A percentile compares a stretch with the other conserved stretches of the same genome.
Evolutionary conservation across 768 basidiomycete genomes (phyloP).

Genomic region (Mycena rosella): DNA sequence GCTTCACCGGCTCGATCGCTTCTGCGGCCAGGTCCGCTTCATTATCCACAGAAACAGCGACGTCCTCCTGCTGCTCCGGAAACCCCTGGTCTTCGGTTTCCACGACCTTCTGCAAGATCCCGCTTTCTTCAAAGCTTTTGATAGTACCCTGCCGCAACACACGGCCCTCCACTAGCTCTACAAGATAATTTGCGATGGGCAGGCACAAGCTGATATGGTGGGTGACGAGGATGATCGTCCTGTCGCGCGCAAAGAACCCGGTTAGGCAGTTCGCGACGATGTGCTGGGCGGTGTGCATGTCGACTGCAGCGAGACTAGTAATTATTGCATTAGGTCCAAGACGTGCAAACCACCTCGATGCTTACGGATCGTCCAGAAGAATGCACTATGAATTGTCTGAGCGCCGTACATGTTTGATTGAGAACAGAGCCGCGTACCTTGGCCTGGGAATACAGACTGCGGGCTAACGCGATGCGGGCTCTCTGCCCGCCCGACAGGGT

Average conservation of each 20-base stretch:
- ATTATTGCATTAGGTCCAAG: slow-evolving; percentile 27
- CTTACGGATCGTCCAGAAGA: slow-evolving; percentile 80
- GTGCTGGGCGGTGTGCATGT: slow-evolving; percentile 83
- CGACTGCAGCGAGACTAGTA: slow-evolving; percentile 73
- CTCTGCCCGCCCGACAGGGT: slow-evolving; percentile 81
- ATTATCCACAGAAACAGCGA: slow-evolving; percentile 40
- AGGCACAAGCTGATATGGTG: slow-evolving; percentile 84
- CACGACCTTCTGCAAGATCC: slow-evolving; percentile 59
- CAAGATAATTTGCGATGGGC: slow-evolving; percentile 74
- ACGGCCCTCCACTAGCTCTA: slow-evolving; percentile 67
- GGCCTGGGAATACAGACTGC: slow-evolving; percentile 83
- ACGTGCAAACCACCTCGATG: slow-evolving; percentile 37
- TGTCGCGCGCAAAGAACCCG: slow-evolving; percentile 68
- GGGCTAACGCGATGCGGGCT: slow-evolving; percentile 80
- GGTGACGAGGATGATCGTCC: slow-evolving; percentile 87
- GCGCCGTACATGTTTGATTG: slow-evolving; percentile 5
- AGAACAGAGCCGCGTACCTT: slow-evolving; percentile 50
- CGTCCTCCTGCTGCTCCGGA: slow-evolving; percentile 38
- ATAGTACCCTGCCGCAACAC: slow-evolving; percentile 65
- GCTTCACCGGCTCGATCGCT: slow-evolving; percentile 10
- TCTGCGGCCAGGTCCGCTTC: slow-evolving; percentile 48
- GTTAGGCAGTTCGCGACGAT: slow-evolving; percentile 74
- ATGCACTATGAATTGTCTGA: slow-evolving; percentile 55
- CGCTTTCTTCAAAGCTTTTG: slow-evolving; percentile 58
- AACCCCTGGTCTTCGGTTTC: slow-evolving; percentile 60